These are phyloP conservation scores for Ophidiomyces ophidiicola DNA, from an alignment of 2,329 filamentous ascomycete species.

Conservation along the genomic window DNA sequence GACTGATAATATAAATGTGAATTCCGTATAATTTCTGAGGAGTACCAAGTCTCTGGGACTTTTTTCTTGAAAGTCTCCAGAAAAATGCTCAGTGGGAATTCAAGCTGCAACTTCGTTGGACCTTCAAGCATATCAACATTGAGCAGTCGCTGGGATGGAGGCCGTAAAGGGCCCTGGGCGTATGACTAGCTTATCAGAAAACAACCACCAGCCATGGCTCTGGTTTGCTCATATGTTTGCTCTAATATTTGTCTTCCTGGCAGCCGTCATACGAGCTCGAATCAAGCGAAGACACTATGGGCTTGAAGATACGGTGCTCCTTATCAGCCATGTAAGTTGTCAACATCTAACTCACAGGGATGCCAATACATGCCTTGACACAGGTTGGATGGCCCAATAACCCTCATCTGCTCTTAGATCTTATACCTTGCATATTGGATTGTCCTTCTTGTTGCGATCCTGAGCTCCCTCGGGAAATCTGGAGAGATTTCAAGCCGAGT, in stretches of 20 bases:
- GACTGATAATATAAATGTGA: too few species aligned
- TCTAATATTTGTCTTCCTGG: conserved; percentile 1
- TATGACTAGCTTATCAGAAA: conserved; percentile 2
- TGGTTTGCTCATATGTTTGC: conserved; percentile 9
- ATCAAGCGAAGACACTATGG: conserved; percentile 8
- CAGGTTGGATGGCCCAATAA: too few species aligned
- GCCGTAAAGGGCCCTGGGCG: neutral
- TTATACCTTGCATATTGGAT: conserved; percentile 6
- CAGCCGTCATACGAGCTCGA: conserved; percentile 2
- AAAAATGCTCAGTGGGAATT: neutral
- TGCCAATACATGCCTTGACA: too few species aligned
- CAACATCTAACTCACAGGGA: neutral
- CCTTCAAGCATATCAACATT: neutral
- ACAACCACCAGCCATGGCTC: conserved; percentile 10
- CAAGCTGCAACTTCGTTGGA: neutral
- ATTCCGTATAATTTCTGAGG: too few species aligned
- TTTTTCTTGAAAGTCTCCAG: neutral
- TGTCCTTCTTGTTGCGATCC: conserved; percentile 2
- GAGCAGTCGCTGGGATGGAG: neutral
- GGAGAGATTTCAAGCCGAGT: neutral
- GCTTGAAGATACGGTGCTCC: conserved; percentile 2
- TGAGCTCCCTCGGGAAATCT: conserved; percentile 2
- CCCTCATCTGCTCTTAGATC: neutral
- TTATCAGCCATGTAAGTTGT: conserved; percentile 5
- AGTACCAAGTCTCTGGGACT: too few species aligned